Evolutionary conservation across 2,329 filamentous ascomycete genomes (phyloP).

Genomic region (Aureobasidium sp.): DNA sequence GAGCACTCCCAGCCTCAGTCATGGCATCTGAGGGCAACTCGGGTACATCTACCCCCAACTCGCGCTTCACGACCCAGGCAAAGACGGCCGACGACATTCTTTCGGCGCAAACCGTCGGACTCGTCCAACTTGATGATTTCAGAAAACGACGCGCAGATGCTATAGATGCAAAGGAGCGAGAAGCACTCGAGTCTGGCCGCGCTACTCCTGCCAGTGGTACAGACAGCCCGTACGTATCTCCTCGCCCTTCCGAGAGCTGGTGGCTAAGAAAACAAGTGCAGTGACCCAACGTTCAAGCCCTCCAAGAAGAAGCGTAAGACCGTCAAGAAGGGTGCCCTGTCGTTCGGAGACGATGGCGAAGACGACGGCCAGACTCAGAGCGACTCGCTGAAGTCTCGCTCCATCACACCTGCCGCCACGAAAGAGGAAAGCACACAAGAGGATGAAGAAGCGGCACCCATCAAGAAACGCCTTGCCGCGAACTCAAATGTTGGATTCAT

Average conservation of each 20-base stretch:
- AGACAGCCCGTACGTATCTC: slow-evolving; percentile 37
- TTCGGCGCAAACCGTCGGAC: slow-evolving; percentile 79
- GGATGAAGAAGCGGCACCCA: slow-evolving; percentile 22
- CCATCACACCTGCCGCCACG: slow-evolving; percentile 4
- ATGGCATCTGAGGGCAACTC: slow-evolving; percentile 15
- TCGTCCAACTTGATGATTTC: slow-evolving; percentile 87
- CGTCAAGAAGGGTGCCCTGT: slow-evolving; percentile 53
- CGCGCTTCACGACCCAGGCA: slow-evolving; percentile 68
- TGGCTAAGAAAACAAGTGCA: slow-evolving; percentile 50
- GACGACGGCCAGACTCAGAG: background rate
- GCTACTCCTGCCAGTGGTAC: slow-evolving; percentile 47
- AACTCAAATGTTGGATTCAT: slow-evolving; percentile 54
- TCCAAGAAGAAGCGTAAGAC: slow-evolving; percentile 51
- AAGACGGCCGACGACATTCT: slow-evolving; percentile 72
- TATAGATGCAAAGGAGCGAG: slow-evolving; percentile 62
- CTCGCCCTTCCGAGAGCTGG: slow-evolving; percentile 19
- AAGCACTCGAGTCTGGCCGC: slow-evolving; percentile 5
- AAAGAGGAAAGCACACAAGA: background rate
- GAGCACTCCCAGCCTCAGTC: slow-evolving; percentile 5
- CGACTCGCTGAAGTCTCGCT: background rate
- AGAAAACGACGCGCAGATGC: slow-evolving; percentile 92
- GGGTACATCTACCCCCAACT: slow-evolving; percentile 20
- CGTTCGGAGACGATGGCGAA: slow-evolving; percentile 59
- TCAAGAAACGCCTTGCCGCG: slow-evolving; percentile 50
- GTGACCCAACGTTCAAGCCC: slow-evolving; percentile 43